These are phyloP conservation scores for Hemerocallis citrina DNA, from an alignment of 106 monocot genomes.

Conservation along the genomic window DNA sequence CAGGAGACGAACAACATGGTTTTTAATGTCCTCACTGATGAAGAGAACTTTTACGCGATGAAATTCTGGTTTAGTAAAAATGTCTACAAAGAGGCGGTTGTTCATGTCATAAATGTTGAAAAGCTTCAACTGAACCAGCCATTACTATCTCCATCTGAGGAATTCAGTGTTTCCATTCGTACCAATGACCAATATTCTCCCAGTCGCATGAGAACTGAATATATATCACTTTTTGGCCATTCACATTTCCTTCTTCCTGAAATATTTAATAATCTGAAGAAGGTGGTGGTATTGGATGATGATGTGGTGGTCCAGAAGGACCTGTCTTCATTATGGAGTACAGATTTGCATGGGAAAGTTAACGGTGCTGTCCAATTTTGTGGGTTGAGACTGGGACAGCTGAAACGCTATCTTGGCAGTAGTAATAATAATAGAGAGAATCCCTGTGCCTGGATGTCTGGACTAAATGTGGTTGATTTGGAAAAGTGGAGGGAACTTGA, in stretches of 20 bases:
- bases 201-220: slow-evolving; percentile 38
- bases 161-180: slow-evolving; percentile 49
- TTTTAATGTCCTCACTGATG: slow-evolving; percentile 71
- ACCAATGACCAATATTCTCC: slow-evolving; percentile 19
- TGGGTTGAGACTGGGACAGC: slow-evolving; percentile 26
- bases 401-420: slow-evolving; percentile 30
- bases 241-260: slow-evolving; percentile 41
- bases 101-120: slow-evolving; percentile 54
- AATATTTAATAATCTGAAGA: slow-evolving; percentile 46
- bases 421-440: slow-evolving; percentile 5
- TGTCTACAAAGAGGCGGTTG: slow-evolving; percentile 30
- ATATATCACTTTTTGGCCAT: slow-evolving; percentile 35
- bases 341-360: slow-evolving; percentile 40
- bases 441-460: slow-evolving; percentile 43
- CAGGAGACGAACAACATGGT: slow-evolving; percentile 50
- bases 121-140: slow-evolving; percentile 23
- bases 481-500: slow-evolving; percentile 42
- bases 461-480: slow-evolving; percentile 44
- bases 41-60: slow-evolving; percentile 64
- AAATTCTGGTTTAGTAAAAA: slow-evolving; percentile 64
- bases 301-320: slow-evolving; percentile 54
- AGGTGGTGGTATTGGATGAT: slow-evolving; percentile 50
- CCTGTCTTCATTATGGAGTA: slow-evolving; percentile 34
- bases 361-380: slow-evolving; percentile 39
- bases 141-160: slow-evolving; percentile 44